phyloP scores from a whole-genome alignment of 1,284 basidiomycete species.

The Rhodofomes roseus region DNA sequence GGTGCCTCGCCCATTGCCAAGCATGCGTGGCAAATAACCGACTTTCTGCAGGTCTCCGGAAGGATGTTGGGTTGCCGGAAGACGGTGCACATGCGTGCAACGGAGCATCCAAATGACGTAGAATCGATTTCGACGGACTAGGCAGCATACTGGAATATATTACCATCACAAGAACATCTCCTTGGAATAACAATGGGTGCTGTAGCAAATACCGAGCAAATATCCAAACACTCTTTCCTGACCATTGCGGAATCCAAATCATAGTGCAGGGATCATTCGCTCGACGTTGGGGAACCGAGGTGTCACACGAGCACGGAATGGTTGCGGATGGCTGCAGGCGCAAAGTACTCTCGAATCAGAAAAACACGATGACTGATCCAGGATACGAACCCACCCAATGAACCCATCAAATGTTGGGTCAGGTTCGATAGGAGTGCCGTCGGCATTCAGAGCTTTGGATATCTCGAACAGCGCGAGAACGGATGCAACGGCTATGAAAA shows the following conservation, averaged over 20 bases:
- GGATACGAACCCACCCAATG: neutral
- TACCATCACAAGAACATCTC: too few species aligned
- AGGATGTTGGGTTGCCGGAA: neutral
- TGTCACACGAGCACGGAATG: neutral
- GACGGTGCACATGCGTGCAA: neutral
- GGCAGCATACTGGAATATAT: too few species aligned
- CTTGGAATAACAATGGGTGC: too few species aligned
- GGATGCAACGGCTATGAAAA: slow-evolving; percentile 12
- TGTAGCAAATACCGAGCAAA: too few species aligned
- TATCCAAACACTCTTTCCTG: too few species aligned
- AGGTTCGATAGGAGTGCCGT: neutral
- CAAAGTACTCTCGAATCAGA: neutral
- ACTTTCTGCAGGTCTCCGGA: neutral
- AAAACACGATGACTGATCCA: neutral
- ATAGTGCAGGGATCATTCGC: too few species aligned
- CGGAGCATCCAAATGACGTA: too few species aligned
- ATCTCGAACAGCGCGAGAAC: slow-evolving; percentile 14
- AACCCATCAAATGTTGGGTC: neutral
- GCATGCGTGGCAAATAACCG: neutral
- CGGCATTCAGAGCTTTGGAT: neutral
- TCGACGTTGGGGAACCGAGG: too few species aligned
- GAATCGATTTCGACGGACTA: neutral
- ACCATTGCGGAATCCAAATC: too few species aligned
- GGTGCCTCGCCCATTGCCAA: neutral
- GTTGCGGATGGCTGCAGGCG: neutral